A percentile compares a stretch with the other conserved stretches of the same genome.
phyloP scores from a whole-genome alignment of 495 filamentous ascomycete genomes.

The Geoglossum glabrum region DNA sequence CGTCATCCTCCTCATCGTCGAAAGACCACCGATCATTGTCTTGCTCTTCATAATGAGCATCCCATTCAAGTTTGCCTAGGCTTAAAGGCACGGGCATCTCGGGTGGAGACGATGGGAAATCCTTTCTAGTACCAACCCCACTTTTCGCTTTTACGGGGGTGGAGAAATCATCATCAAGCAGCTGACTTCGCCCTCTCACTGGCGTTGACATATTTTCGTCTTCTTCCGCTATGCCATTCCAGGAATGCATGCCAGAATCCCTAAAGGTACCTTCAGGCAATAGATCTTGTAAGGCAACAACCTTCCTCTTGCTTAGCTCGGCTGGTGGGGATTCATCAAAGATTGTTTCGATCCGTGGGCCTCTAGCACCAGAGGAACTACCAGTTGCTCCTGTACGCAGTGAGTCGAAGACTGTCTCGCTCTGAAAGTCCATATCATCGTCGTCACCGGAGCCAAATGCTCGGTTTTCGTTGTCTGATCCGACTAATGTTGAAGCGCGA shows the following conservation, averaged over 20 bases:
- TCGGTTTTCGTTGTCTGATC: slow-evolving; percentile 63
- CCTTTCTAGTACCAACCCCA: not conserved
- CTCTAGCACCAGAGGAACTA: slow-evolving; percentile 27
- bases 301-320: slow-evolving; percentile 32
- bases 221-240: slow-evolving; percentile 42
- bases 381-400: slow-evolving; percentile 37
- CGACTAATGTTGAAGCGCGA: slow-evolving; percentile 58
- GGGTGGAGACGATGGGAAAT: slow-evolving; percentile 5
- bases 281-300: slow-evolving; percentile 34
- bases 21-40: slow-evolving; percentile 29
- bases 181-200: slow-evolving; percentile 16
- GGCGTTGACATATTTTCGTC: slow-evolving; percentile 41
- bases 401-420: slow-evolving; percentile 84
- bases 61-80: slow-evolving; percentile 1
- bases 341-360: slow-evolving; percentile 58
- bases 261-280: slow-evolving; percentile 25
- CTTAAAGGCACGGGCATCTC: slow-evolving; percentile 1
- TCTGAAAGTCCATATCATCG: slow-evolving; percentile 69
- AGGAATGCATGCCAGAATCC: slow-evolving; percentile 16
- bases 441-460: slow-evolving; percentile 61
- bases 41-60: not conserved
- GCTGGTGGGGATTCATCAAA: slow-evolving; percentile 58
- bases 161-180: slow-evolving; percentile 7
- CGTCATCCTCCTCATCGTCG: slow-evolving; percentile 28
- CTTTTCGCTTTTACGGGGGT: slow-evolving; percentile 2